Evolutionary conservation across 73 alveolate species (phyloP).

Genomic region (Tetrahymena malaccensis): DNA sequence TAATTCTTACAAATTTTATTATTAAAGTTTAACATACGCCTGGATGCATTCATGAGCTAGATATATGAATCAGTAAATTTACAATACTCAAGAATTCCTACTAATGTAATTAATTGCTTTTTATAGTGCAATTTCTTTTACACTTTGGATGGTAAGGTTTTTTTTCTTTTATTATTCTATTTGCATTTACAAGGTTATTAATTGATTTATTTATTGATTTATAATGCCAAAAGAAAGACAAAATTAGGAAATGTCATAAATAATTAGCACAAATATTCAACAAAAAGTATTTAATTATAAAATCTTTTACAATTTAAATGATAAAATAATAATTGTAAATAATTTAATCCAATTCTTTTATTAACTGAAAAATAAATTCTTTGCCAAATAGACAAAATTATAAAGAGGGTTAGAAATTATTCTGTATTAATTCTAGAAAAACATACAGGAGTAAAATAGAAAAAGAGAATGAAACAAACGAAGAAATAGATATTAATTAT

Average conservation of each 20-base stretch:
- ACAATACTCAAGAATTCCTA: not conserved
- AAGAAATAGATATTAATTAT: not conserved
- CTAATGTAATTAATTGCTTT: not conserved
- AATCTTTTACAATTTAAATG: not conserved
- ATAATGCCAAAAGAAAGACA: not conserved
- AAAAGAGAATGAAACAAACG: not conserved
- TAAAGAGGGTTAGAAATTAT: too few species aligned
- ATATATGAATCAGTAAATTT: not conserved
- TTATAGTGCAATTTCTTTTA: not conserved
- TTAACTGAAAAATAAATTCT: not conserved
- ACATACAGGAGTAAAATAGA: not conserved
- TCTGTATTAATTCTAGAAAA: not conserved
- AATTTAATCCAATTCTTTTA: not conserved
- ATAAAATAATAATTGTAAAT: too few species aligned
- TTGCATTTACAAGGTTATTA: too few species aligned
- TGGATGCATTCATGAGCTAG: not conserved
- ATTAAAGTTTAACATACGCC: not conserved
- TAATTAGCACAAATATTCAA: too few species aligned
- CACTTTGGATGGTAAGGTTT: not conserved
- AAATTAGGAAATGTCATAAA: not conserved
- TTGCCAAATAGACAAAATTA: too few species aligned
- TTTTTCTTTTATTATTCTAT: not conserved
- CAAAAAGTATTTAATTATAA: not conserved
- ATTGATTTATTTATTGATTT: too few species aligned
- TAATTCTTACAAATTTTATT: not conserved